Evolutionary conservation across 257 asterid genomes (phyloP).

Genomic region (Nicotiana benthamiana): DNA sequence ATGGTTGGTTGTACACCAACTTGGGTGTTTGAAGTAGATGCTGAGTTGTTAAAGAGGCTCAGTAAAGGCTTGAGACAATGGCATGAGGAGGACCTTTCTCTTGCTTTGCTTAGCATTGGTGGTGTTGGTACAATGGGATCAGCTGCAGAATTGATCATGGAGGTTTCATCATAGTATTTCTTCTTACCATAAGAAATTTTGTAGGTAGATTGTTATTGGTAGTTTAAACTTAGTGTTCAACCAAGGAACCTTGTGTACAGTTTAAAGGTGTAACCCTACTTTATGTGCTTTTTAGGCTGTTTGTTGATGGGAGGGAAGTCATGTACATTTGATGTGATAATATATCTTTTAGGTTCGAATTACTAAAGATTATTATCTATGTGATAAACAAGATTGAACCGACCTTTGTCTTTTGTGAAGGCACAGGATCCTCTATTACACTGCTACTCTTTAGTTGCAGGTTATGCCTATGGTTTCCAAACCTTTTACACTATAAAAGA

Average conservation of each 20-base stretch:
- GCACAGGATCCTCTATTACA: not conserved
- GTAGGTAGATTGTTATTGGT: slow-evolving; percentile 26
- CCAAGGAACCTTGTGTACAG: slow-evolving; percentile 10
- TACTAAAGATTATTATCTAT: not conserved
- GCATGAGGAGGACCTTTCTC: slow-evolving; percentile 70
- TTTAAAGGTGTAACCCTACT: not conserved
- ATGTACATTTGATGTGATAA: not conserved
- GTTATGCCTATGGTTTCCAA: not conserved
- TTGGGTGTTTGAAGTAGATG: slow-evolving; percentile 64
- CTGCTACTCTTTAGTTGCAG: not conserved
- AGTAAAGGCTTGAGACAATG: slow-evolving; percentile 55
- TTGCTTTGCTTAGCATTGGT: slow-evolving; percentile 70
- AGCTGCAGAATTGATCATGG: slow-evolving; percentile 67
- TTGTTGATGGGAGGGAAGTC: not conserved
- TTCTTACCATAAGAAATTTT: slow-evolving; percentile 22
- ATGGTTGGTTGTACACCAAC: slow-evolving; percentile 60
- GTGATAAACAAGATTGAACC: not conserved
- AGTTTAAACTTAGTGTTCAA: slow-evolving; percentile 7
- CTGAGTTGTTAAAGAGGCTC: slow-evolving; percentile 51
- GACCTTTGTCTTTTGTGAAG: not conserved
- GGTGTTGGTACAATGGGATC: slow-evolving; percentile 75
- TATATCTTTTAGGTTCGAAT: not conserved
- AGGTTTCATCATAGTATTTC: slow-evolving; percentile 24
- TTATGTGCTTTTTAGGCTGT: not conserved
- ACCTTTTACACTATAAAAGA: not conserved